Conservation (phyloP, 2,329 filamentous ascomycete genomes). For the Coniella lustricola region DNA sequence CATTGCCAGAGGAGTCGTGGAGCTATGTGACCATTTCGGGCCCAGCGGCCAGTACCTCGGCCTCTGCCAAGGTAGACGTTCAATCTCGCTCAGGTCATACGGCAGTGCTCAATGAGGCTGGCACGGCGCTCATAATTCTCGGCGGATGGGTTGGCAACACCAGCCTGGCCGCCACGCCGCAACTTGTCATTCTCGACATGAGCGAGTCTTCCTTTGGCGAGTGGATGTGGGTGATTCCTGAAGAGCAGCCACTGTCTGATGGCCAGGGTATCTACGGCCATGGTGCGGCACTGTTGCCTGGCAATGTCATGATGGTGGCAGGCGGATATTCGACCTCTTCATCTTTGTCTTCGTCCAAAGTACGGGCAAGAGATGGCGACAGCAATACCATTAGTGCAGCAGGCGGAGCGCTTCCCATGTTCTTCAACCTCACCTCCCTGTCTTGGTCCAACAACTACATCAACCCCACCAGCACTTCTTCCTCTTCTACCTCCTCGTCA, state of each 20-base stretch:
- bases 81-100: constrained; percentile 88
- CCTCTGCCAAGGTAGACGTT: constrained; percentile 32
- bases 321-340: constrained; percentile 50
- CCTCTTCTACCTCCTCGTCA: constrained; percentile 2
- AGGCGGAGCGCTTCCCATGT: constrained; percentile 27
- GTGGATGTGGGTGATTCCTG: constrained; percentile 66
- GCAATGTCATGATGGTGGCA: constrained; percentile 62
- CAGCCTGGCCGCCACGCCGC: constrained; percentile 68
- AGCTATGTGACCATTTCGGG: constrained; percentile 64
- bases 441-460: constrained; percentile 45
- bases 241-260: constrained; percentile 34
- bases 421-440: constrained; percentile 53
- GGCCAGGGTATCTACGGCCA: constrained; percentile 52
- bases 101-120: constrained; percentile 72
- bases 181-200: constrained; percentile 70
- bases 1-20: constrained; percentile 80
- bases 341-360: constrained; percentile 12
- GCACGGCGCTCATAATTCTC: constrained; percentile 66
- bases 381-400: constrained; percentile 4
- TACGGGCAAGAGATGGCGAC: constrained; percentile 13
- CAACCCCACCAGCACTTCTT: constrained; percentile 30
- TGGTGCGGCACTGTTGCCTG: constrained; percentile 55
- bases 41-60: constrained; percentile 22
- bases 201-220: constrained; percentile 62
- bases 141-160: constrained; percentile 92